Conservation (phyloP, 495 filamentous ascomycete species). For the Pyrenula massariospora region DNA sequence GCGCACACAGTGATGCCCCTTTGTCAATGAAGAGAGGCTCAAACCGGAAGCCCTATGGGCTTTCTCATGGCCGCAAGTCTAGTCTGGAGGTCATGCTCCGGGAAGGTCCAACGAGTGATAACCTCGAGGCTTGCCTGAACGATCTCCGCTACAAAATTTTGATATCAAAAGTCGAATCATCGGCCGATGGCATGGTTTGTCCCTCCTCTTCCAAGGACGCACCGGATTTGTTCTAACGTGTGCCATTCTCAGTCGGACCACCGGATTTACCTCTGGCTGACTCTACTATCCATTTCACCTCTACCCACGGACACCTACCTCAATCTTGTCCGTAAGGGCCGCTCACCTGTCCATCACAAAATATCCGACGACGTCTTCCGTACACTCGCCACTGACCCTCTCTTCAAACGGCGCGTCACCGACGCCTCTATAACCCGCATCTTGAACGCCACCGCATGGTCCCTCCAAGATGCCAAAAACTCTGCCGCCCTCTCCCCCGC, state of each 20-base stretch:
- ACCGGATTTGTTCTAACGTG: too few species aligned
- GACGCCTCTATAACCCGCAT: slow-evolving; percentile 91
- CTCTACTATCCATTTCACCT: slow-evolving; percentile 75
- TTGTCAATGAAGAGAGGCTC: slow-evolving; percentile 29
- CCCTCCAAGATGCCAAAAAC: slow-evolving; percentile 63
- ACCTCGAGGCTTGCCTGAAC: slow-evolving; percentile 49
- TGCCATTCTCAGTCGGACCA: slow-evolving; percentile 58
- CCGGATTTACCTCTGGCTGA: slow-evolving; percentile 90
- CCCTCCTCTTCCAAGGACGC: background rate
- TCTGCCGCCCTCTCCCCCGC: slow-evolving; percentile 27
- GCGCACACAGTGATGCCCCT: slow-evolving; percentile 21
- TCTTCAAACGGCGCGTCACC: slow-evolving; percentile 88
- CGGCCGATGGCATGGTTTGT: slow-evolving; percentile 82
- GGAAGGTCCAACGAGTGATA: slow-evolving; percentile 60
- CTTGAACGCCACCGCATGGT: slow-evolving; percentile 95
- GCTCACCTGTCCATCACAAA: slow-evolving; percentile 89
- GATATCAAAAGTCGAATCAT: slow-evolving; percentile 66
- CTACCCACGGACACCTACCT: slow-evolving; percentile 80
- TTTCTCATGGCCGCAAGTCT: slow-evolving; percentile 47
- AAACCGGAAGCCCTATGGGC: slow-evolving; percentile 40
- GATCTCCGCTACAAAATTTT: slow-evolving; percentile 68
- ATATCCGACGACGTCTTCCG: slow-evolving; percentile 98
- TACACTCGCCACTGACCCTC: slow-evolving; percentile 85
- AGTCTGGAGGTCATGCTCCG: slow-evolving; percentile 51
- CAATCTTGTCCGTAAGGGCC: slow-evolving; percentile 78